phyloP scores from a whole-genome alignment of 2,329 filamentous ascomycete species.

The Botrytis galanthina region DNA sequence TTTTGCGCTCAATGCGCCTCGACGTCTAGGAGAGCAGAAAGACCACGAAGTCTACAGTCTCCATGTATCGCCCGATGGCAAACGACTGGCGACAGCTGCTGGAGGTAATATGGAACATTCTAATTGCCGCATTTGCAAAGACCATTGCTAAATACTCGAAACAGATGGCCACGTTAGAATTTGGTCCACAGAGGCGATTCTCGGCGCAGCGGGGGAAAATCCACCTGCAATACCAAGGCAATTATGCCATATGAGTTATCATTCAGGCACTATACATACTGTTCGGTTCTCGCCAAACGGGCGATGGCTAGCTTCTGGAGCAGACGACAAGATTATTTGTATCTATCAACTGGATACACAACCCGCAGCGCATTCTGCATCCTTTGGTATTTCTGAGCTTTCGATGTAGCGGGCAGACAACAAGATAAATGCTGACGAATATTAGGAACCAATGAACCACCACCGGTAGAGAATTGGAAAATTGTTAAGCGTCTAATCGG shows the following conservation, averaged over 20 bases:
- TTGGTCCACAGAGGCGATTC: slow-evolving; percentile 94
- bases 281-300: slow-evolving; percentile 96
- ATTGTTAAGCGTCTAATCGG: slow-evolving; percentile 90
- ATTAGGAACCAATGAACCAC: slow-evolving; percentile 75
- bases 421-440: slow-evolving; percentile 9
- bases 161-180: slow-evolving; percentile 92
- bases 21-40: slow-evolving; percentile 77
- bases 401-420: slow-evolving; percentile 15
- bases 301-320: slow-evolving; percentile 92
- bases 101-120: slow-evolving; percentile 60
- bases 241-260: slow-evolving; percentile 96
- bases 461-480: slow-evolving; percentile 97
- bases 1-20: slow-evolving; percentile 33
- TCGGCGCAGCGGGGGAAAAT: slow-evolving; percentile 69
- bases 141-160: slow-evolving; percentile 28
- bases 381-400: slow-evolving; percentile 63
- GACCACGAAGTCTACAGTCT: slow-evolving; percentile 99
- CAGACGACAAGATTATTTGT: slow-evolving; percentile 98
- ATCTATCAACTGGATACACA: slow-evolving; percentile 84
- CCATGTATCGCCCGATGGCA: slow-evolving; percentile 92
- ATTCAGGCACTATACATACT: slow-evolving; percentile 94
- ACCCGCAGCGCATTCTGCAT: slow-evolving; percentile 70
- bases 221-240: slow-evolving; percentile 76
- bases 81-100: slow-evolving; percentile 86
- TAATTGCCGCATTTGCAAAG: slow-evolving; percentile 8